Percentiles rank a stretch among this genome's conserved stretches.
These are phyloP conservation scores for Naganishia liquefaciens DNA, from an alignment of 1,284 basidiomycete species.

Conservation along the genomic window DNA sequence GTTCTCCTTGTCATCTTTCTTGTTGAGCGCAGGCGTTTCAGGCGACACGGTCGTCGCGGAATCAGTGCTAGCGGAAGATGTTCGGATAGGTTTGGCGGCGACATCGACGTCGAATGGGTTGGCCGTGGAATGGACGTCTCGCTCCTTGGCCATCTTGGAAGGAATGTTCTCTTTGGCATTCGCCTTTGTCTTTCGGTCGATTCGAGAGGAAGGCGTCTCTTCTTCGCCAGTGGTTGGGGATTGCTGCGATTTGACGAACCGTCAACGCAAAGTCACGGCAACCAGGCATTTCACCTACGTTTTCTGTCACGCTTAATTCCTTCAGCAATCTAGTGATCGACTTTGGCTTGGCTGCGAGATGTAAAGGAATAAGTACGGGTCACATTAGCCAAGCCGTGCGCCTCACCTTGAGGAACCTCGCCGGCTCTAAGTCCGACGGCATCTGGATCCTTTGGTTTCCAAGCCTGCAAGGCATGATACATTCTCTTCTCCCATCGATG, in stretches of 20 bases:
- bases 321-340: conserved; percentile 26
- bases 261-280: background rate
- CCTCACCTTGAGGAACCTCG: conserved; percentile 23
- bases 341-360: conserved; percentile 24
- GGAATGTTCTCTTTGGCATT: conserved; percentile 6
- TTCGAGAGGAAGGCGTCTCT: conserved; percentile 27
- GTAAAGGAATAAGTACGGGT: background rate
- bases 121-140: conserved; percentile 11
- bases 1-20: conserved; percentile 21
- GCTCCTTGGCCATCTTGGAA: conserved; percentile 8
- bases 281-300: background rate
- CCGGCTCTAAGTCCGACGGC: conserved; percentile 22
- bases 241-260: background rate
- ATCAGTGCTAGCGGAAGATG: conserved; percentile 22
- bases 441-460: conserved; percentile 35
- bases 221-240: conserved; percentile 15
- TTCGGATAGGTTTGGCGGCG: conserved; percentile 16
- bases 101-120: conserved; percentile 24
- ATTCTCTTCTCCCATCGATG: conserved; percentile 48
- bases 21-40: conserved; percentile 13
- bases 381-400: background rate
- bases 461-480: conserved; percentile 33
- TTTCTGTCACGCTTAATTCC: conserved; percentile 25
- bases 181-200: conserved; percentile 6
- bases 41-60: conserved; percentile 23